Evolutionary conservation across 2,329 filamentous ascomycete species (phyloP).

Genomic region (Clarireedia monteithiana): DNA sequence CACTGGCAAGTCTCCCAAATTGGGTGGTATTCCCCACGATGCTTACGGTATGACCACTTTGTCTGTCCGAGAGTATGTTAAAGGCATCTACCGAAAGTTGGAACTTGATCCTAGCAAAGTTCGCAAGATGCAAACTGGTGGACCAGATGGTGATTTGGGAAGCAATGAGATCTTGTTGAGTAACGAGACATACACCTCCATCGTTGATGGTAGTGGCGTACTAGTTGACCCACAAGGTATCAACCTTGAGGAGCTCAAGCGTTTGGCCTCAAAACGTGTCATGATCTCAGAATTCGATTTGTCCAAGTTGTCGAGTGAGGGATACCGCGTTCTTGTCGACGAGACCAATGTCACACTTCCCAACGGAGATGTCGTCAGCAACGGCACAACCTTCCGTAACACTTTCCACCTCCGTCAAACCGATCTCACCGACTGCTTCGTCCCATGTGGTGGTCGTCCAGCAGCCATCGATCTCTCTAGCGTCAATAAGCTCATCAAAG

Average conservation of each 20-base stretch:
- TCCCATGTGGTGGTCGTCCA: constrained; percentile 91
- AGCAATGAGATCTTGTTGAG: constrained; percentile 96
- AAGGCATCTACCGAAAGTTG: constrained; percentile 94
- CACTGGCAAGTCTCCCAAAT: constrained; percentile 92
- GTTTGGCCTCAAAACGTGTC: constrained; percentile 74
- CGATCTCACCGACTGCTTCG: constrained; percentile 77
- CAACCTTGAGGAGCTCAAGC: constrained; percentile 72
- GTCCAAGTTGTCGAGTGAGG: constrained; percentile 76
- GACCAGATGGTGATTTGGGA: constrained; percentile 90
- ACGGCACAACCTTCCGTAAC: constrained; percentile 94
- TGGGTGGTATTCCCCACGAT: constrained; percentile 96
- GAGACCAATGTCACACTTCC: constrained; percentile 86
- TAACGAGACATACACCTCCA: constrained; percentile 89
- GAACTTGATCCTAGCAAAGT: constrained; percentile 79
- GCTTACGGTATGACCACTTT: constrained; percentile 95
- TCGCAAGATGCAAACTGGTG: constrained; percentile 93
- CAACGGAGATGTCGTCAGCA: constrained; percentile 75
- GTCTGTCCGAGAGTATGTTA: constrained; percentile 91
- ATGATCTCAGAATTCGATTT: constrained; percentile 88
- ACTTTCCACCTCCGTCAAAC: constrained; percentile 85
- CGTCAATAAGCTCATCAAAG: constrained; percentile 78
- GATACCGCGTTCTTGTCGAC: constrained; percentile 88
- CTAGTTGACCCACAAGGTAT: constrained; percentile 88
- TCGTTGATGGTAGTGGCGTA: constrained; percentile 95
- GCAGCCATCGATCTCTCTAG: constrained; percentile 92